phyloP scores from a whole-genome alignment of 2,329 filamentous ascomycete genomes.

The Elsinoe fawcettii region DNA sequence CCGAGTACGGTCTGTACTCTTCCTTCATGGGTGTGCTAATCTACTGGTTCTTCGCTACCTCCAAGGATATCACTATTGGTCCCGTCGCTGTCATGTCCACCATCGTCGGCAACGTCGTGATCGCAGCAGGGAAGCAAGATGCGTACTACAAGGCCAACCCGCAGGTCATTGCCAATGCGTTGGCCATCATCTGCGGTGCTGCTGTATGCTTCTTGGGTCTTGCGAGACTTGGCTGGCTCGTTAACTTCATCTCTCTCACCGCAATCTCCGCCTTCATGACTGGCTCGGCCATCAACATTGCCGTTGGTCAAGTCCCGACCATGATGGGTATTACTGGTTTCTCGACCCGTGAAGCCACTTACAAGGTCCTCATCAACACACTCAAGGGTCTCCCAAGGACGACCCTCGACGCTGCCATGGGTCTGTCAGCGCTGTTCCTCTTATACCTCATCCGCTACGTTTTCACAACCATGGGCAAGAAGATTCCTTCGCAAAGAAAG shows the following conservation, averaged over 20 bases:
- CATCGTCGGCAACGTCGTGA: slow-evolving; percentile 65
- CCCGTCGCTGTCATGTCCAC: slow-evolving; percentile 95
- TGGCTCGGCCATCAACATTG: slow-evolving; percentile 84
- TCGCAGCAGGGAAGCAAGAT: slow-evolving; percentile 41
- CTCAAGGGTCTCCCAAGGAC: slow-evolving; percentile 62
- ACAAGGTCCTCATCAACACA: slow-evolving; percentile 74
- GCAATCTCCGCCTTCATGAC: slow-evolving; percentile 96
- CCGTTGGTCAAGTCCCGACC: slow-evolving; percentile 69
- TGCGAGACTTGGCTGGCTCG: slow-evolving; percentile 75
- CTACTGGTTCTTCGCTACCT: slow-evolving; percentile 98
- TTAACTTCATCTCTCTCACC: slow-evolving; percentile 84
- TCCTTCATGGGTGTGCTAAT: slow-evolving; percentile 92
- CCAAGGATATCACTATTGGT: slow-evolving; percentile 96
- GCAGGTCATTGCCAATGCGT: slow-evolving; percentile 66
- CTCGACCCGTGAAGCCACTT: slow-evolving; percentile 65
- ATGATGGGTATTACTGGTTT: slow-evolving; percentile 64
- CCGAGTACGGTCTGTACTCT: slow-evolving; percentile 83
- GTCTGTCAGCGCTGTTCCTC: slow-evolving; percentile 69
- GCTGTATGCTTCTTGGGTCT: slow-evolving; percentile 75
- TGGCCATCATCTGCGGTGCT: slow-evolving; percentile 68
- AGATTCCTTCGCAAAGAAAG: slow-evolving; percentile 61
- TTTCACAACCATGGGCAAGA: slow-evolving; percentile 60
- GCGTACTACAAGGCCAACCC: slow-evolving; percentile 32
- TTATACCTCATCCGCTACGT: slow-evolving; percentile 66
- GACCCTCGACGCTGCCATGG: slow-evolving; percentile 76